Percentiles rank a stretch among this genome's conserved stretches.
Conservation (phyloP, 306 rosid species). For the Dryas alaskensis region DNA sequence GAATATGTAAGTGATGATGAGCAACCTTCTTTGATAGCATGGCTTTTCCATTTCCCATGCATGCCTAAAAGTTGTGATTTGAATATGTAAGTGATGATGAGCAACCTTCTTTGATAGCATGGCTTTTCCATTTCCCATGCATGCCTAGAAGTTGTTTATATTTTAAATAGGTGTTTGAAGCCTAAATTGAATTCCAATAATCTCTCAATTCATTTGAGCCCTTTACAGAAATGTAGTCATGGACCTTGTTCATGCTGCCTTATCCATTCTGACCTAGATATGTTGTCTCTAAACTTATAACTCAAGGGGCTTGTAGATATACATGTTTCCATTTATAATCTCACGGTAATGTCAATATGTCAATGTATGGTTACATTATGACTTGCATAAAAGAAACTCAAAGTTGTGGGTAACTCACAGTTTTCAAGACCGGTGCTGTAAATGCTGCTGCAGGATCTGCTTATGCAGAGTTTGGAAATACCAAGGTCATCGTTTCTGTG, state of each 20-base stretch:
- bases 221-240: neutral
- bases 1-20: no score
- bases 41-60: neutral
- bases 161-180: neutral
- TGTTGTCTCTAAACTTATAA: no score
- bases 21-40: neutral
- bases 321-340: no score
- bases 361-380: neutral
- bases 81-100: no score
- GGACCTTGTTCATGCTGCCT: neutral
- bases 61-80: neutral
- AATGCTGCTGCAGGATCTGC: conserved; percentile 97
- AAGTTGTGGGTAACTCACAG: conserved; percentile 40
- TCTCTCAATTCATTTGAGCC: neutral
- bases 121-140: neutral
- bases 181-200: neutral
- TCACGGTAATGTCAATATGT: no score
- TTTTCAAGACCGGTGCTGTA: conserved; percentile 95
- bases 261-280: neutral
- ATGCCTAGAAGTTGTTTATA: neutral
- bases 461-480: conserved; percentile 89
- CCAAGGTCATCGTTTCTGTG: conserved; percentile 97
- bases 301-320: neutral
- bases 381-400: neutral
- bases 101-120: neutral